Percentiles rank a stretch among this genome's conserved stretches.
These are phyloP conservation scores for Verticillium isaacii DNA, from an alignment of 2,329 filamentous ascomycete genomes.

Conservation along the genomic window DNA sequence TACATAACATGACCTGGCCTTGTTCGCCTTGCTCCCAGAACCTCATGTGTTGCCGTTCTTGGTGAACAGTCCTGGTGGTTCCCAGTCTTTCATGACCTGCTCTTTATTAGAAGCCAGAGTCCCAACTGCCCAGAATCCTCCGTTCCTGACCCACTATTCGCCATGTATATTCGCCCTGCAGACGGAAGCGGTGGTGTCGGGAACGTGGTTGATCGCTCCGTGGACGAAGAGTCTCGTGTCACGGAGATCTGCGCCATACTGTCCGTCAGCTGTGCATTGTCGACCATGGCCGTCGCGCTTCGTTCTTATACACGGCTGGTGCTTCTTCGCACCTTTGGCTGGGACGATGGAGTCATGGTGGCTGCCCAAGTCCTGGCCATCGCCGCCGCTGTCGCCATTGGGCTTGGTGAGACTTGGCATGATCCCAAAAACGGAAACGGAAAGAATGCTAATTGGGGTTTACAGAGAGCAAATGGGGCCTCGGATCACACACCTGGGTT, in stretches of 20 bases:
- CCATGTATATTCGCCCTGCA: not conserved
- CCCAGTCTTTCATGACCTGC: too few relatives aligned
- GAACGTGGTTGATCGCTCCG: constrained; percentile 11
- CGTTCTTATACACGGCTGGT: constrained; percentile 15
- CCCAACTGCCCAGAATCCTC: too few relatives aligned
- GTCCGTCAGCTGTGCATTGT: constrained; percentile 14
- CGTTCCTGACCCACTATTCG: too few relatives aligned
- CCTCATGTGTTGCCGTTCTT: too few relatives aligned
- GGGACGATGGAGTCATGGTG: constrained; percentile 18
- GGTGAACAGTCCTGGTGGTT: too few relatives aligned
- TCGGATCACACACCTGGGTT: constrained; percentile 16
- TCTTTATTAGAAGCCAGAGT: too few relatives aligned
- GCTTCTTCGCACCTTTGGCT: constrained; percentile 17
- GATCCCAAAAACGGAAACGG: not conserved
- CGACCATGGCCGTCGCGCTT: constrained; percentile 14
- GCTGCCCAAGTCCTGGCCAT: constrained; percentile 15
- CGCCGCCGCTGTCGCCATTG: constrained; percentile 16
- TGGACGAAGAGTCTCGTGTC: constrained; percentile 15
- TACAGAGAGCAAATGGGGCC: constrained; percentile 17
- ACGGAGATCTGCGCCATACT: constrained; percentile 16
- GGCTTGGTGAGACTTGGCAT: constrained; percentile 13
- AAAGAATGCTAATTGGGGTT: not conserved
- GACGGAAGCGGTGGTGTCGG: not conserved
- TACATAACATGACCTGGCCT: too few relatives aligned
- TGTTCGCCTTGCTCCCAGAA: too few relatives aligned